Base-by-base conservation (phyloP, 371 early-diverging fungal species). In the Actinomortierella wolfii region DNA sequence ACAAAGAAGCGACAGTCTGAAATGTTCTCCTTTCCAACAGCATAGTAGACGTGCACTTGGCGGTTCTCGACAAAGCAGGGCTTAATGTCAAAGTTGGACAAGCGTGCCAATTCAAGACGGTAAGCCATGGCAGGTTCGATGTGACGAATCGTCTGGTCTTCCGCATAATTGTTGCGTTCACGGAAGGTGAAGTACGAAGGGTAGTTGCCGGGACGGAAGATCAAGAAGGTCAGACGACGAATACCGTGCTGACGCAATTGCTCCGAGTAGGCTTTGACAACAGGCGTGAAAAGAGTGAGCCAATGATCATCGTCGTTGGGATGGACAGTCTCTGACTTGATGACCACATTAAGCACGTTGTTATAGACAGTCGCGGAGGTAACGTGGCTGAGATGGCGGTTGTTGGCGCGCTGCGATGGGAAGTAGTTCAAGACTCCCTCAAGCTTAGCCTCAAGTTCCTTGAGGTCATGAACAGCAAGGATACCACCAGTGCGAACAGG, bases 111-210 rank as follows among this genome's bases (percentile, higher is more conserved):
- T 79, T 97, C 99, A 25, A 98, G 86, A 80, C 97, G 96, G 77
- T 96, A 95, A 20, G 97, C 97, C 87, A 96, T 89, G 25, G 95
- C 96, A 28, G 99, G 99, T 80, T 98, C 99, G 63, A 97, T 92
- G 78, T 98, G 94, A 69, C 99, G 94, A 63, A 97, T 95, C 43
- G 95, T 92, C 59, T 87, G 82, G 76, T 98, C 98, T 80, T 98
- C 99, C 25, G 65, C 61, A 75, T 89, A 97, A 68, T 90, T 90
- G 54, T 83, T 76, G 57, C 86, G 86, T 75, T 95, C 97, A 76
- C 95, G 93, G 91, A 94, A 98, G 51, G 98, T 98, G 64, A 96
- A 96, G 80, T 95, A 95, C 44, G 92, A 91, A 6, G 96, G 96
- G 80, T 86, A 89, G 76, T 89, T 87, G 64, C 88, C 91, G 24